phyloP scores from a whole-genome alignment of 2,329 filamentous ascomycete species.

The Magnaporthiopsis rhizophila region DNA sequence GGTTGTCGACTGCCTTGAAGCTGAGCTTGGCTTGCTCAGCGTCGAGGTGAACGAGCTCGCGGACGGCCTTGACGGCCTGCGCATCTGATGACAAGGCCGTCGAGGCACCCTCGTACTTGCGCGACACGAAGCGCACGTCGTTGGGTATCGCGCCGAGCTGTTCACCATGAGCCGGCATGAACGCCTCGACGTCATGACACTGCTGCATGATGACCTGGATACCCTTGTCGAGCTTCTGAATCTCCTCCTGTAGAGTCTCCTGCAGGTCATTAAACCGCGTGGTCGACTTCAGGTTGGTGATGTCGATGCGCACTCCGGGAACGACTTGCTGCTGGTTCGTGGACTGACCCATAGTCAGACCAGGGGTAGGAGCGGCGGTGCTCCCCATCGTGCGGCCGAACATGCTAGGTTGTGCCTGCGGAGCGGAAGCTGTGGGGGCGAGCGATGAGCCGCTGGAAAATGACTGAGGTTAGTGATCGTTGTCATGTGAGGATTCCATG shows the following conservation, averaged over 20 bases:
- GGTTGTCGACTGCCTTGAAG: slow-evolving; percentile 38
- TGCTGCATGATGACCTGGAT: slow-evolving; percentile 75
- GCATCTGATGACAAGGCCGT: slow-evolving; percentile 31
- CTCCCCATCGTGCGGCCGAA: slow-evolving; percentile 20
- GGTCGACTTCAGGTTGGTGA: slow-evolving; percentile 71
- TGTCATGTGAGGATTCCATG: not conserved
- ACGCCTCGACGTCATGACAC: slow-evolving; percentile 67
- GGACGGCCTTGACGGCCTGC: slow-evolving; percentile 33
- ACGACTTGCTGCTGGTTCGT: slow-evolving; percentile 41
- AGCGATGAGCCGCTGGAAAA: slow-evolving; percentile 14
- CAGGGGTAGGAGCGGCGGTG: slow-evolving; percentile 8
- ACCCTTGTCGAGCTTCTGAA: slow-evolving; percentile 69
- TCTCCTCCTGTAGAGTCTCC: slow-evolving; percentile 69
- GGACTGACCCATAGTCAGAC: slow-evolving; percentile 14
- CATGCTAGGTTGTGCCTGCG: slow-evolving; percentile 27
- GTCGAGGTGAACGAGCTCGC: slow-evolving; percentile 31
- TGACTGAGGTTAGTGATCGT: not conserved
- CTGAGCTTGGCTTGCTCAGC: slow-evolving; percentile 33
- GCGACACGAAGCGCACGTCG: slow-evolving; percentile 34
- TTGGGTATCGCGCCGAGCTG: slow-evolving; percentile 29
- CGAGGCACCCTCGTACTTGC: slow-evolving; percentile 37
- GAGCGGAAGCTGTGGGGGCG: slow-evolving; percentile 15
- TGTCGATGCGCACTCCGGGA: slow-evolving; percentile 70
- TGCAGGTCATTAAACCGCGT: slow-evolving; percentile 88
- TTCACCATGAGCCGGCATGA: slow-evolving; percentile 47